Evolutionary conservation across 2,329 filamentous ascomycete species (phyloP), one percentile per base, ranked within the genome.

Genomic region (Chaetomium sp.): DNA sequence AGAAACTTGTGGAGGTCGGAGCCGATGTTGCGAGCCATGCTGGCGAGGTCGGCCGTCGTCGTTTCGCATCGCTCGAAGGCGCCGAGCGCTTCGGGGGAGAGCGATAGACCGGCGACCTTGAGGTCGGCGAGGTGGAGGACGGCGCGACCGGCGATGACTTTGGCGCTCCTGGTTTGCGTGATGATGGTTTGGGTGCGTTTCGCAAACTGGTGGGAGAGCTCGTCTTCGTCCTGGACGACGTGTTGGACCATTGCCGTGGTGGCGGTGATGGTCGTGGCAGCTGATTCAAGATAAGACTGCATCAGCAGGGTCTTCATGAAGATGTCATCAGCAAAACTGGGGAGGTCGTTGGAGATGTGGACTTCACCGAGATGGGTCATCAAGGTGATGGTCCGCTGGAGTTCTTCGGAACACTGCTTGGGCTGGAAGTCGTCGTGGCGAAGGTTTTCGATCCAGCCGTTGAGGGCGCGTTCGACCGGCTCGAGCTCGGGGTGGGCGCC

Each of bases 381-480:
- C 53, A 96, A 79, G 52, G 90, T 88, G 63, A 95, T 88, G 6
- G 89, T 92, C 53, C 88, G 84, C 65, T 92, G 86, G 40, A 97
- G 76, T 67, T 95, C 89, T 32, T 83, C 82, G 0, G 88, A 85
- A 66, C 91, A 91, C 64, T 89, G 86, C 69, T 87, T 84, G 71
- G 92, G 88, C 70, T 91, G 91, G 49, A 97, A 74, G 54, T 96
- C 91, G 63, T 95, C 91, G 52, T 84, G 85, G 61, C 90, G 86
- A 53, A 96, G 70, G 5, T 84, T 84, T 61, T 96, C 91, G 55
- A 97, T 88, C 83, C 91, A 96, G 54, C 81, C 81, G 66, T 96
- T 96, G 49, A 97, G 73, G 0, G 89, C 88, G 55, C 91, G 82
- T 72, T 99, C 94, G 9, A 97, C 89, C 0, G 91, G 90, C 68